Evolutionary conservation across 116 monocot genomes (phyloP), one percentile per base, ranked within the genome.

Genomic region (Phalaenopsis hybrid): DNA sequence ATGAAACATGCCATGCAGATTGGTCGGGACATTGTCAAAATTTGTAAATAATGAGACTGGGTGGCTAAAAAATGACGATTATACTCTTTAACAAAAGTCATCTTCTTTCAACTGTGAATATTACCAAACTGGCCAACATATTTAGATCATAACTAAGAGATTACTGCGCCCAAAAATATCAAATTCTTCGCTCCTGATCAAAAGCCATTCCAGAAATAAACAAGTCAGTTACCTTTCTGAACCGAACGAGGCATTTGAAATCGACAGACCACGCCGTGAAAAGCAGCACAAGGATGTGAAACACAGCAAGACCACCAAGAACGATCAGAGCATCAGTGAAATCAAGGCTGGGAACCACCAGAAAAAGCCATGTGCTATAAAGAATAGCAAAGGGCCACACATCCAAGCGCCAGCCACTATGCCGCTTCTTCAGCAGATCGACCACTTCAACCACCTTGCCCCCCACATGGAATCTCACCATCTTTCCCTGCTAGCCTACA

Each of bases 261-360:
- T 95, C 91, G 25, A 99, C 89, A 11, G 95, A 99, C 98, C 98
- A 99, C 45, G 93, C 90, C 13, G 95, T 95, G 72, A 99, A 99
- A 25, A 99, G 95, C 23, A 95, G 79, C 34, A 89, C 89, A 41
- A 99, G 91, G 50, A 93, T 86, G 75, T 99, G 98, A 18, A 74
- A 13, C 78, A 85, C 87, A 3, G 87, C 76, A 75, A 95, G 67
- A 12, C 81, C 95, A 4, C 90, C 93, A 21, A 99, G 95, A 43
- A 99, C 89, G 34, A 99, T 93, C 41, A 78, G 61, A 9, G 98
- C 91, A 72, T 99, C 98, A 18, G 88, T 85, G 82, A 92, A 88
- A 33, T 98, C 95, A 49, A 98, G 82, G 67, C 86, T 89, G 4
- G 95, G 98, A 43, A 90, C 86, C 49, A 85, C 82, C 6, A 83